A percentile compares a stretch with the other conserved stretches of the same genome.
These are phyloP conservation scores for Backusella liffmaniae DNA, from an alignment of 192 early-diverging fungal species.

Conservation along the genomic window DNA sequence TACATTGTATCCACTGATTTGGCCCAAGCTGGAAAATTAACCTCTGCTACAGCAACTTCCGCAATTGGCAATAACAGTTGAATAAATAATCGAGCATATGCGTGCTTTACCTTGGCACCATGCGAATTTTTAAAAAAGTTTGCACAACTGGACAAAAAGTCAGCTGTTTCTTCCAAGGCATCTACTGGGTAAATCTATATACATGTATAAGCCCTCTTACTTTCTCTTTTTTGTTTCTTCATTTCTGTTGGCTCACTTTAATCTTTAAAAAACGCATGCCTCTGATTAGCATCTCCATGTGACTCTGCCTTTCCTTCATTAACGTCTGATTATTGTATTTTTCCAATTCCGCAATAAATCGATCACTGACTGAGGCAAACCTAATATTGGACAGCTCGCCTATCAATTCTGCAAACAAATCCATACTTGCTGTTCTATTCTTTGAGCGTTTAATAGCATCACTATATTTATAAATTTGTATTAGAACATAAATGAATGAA, in stretches of 20 bases:
- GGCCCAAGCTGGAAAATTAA: constrained; percentile 91
- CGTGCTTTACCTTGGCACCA: constrained; percentile 80
- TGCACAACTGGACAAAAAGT: constrained; percentile 89
- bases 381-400: constrained; percentile 86
- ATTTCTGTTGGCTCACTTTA: constrained; percentile 51
- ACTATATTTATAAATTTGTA: constrained; percentile 26
- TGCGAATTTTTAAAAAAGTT: constrained; percentile 85
- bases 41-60: constrained; percentile 88
- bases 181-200: constrained; percentile 87
- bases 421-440: constrained; percentile 85
- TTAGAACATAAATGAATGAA: not conserved
- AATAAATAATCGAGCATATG: constrained; percentile 88
- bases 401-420: constrained; percentile 90
- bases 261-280: constrained; percentile 90
- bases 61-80: constrained; percentile 90
- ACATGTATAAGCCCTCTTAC: not conserved
- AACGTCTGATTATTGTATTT: constrained; percentile 59
- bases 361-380: constrained; percentile 91
- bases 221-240: not conserved
- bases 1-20: constrained; percentile 91
- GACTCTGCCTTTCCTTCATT: constrained; percentile 67
- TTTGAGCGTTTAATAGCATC: constrained; percentile 66
- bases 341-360: constrained; percentile 89
- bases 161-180: constrained; percentile 89
- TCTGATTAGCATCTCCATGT: constrained; percentile 83